These are phyloP conservation scores for Aspergillus bridgeri DNA, from an alignment of 495 filamentous ascomycete species.

Conservation along the genomic window DNA sequence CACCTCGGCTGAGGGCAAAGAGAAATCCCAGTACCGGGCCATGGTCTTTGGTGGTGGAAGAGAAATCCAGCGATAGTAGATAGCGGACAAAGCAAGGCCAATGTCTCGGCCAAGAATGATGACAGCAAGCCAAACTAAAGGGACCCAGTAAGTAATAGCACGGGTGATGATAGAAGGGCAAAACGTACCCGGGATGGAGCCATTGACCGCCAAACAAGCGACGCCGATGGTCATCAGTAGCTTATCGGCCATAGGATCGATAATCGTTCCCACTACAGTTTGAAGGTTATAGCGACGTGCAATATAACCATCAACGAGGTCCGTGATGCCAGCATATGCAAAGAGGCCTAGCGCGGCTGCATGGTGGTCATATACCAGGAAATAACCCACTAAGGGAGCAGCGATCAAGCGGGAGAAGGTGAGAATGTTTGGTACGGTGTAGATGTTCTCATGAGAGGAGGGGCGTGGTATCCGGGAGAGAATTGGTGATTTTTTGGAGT, in stretches of 20 bases:
- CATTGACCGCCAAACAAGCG: slow-evolving; percentile 75
- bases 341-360: slow-evolving; percentile 77
- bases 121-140: slow-evolving; percentile 73
- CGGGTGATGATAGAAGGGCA: background rate
- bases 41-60: slow-evolving; percentile 91
- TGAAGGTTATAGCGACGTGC: slow-evolving; percentile 81
- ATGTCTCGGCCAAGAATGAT: slow-evolving; percentile 90
- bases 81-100: slow-evolving; percentile 78
- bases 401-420: slow-evolving; percentile 83
- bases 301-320: slow-evolving; percentile 89
- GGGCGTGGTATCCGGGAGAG: slow-evolving; percentile 50
- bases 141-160: background rate
- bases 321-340: slow-evolving; percentile 86
- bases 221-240: slow-evolving; percentile 89
- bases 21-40: slow-evolving; percentile 95
- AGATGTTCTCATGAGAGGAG: slow-evolving; percentile 79
- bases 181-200: slow-evolving; percentile 66
- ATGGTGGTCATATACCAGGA: slow-evolving; percentile 80
- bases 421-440: slow-evolving; percentile 88
- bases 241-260: slow-evolving; percentile 97
- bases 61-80: slow-evolving; percentile 94
- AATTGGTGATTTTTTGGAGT: slow-evolving; percentile 29
- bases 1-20: slow-evolving; percentile 87
- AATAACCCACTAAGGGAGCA: slow-evolving; percentile 84
- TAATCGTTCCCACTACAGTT: slow-evolving; percentile 93